Conservation (phyloP, 164 flowering plant species). For the Stephania japonica region DNA sequence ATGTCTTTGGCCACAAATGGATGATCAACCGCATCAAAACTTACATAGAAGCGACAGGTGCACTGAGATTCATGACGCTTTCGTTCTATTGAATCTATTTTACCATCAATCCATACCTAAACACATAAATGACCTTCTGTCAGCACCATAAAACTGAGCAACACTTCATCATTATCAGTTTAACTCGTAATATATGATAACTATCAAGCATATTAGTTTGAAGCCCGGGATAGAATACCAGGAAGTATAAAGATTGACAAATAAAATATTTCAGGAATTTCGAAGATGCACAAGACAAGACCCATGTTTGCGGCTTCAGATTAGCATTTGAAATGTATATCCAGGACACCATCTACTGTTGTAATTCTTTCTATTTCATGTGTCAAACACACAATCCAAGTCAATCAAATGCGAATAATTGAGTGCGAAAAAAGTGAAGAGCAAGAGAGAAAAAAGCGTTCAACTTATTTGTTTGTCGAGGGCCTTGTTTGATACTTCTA, state of each 20-base stretch:
- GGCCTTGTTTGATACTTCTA: neutral
- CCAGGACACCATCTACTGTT: neutral
- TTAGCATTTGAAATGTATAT: neutral
- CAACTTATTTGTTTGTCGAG: neutral
- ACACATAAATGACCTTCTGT: constrained; percentile 3
- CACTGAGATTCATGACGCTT: constrained; percentile 61
- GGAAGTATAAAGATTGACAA: too few species aligned
- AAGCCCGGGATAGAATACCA: too few species aligned
- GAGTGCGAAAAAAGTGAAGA: too few species aligned
- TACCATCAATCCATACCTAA: constrained; percentile 80
- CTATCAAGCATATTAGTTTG: too few species aligned
- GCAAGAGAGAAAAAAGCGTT: too few species aligned
- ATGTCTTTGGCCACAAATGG: constrained; percentile 30
- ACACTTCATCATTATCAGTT: neutral
- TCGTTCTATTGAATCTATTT: constrained; percentile 63
- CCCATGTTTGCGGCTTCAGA: too few species aligned
- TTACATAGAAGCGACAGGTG: constrained; percentile 56
- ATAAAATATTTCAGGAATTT: too few species aligned
- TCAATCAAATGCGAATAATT: too few species aligned
- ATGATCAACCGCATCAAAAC: constrained; percentile 31
- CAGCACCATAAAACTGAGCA: neutral
- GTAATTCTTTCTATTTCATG: too few species aligned
- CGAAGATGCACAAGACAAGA: too few species aligned
- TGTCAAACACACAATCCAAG: too few species aligned
- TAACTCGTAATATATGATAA: too few species aligned